Percentiles rank a stretch among this genome's conserved stretches.
Conservation (phyloP, 2,329 filamentous ascomycete species). For the Blastomyces emzantsi region DNA sequence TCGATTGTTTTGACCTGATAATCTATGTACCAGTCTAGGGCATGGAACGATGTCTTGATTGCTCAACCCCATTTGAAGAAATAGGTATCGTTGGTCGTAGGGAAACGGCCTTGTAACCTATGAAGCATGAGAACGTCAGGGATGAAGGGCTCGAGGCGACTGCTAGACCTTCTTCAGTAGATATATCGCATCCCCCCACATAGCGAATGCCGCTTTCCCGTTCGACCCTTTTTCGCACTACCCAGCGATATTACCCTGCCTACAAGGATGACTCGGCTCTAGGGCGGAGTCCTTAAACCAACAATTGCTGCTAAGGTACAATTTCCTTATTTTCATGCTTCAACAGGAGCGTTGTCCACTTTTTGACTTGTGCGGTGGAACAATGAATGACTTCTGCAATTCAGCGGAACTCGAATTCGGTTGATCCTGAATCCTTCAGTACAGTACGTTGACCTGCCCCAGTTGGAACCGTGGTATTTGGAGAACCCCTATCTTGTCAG, state of each 20-base stretch:
- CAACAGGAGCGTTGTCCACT: too few relatives aligned
- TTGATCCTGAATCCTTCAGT: not conserved
- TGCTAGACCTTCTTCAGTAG: too few relatives aligned
- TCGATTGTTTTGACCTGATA: slow-evolving; percentile 45
- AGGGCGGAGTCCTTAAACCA: too few relatives aligned
- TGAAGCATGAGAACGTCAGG: not conserved
- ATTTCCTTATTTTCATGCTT: not conserved
- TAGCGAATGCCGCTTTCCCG: too few relatives aligned
- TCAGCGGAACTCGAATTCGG: not conserved
- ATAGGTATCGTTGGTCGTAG: not conserved
- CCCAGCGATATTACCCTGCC: too few relatives aligned
- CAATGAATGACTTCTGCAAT: not conserved
- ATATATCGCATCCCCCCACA: too few relatives aligned
- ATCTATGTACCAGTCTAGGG: not conserved
- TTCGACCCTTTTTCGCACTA: too few relatives aligned
- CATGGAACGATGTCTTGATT: not conserved
- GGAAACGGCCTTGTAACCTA: not conserved
- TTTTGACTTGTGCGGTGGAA: not conserved
- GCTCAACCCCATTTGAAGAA: not conserved
- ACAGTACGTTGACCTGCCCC: not conserved
- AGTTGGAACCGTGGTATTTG: not conserved
- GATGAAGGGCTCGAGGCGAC: not conserved
- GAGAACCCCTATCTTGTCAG: not conserved
- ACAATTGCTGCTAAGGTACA: too few relatives aligned
- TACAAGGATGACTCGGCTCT: too few relatives aligned